These are phyloP conservation scores for Apiospora hydei DNA, from an alignment of 2,329 filamentous ascomycete species.

Conservation along the genomic window DNA sequence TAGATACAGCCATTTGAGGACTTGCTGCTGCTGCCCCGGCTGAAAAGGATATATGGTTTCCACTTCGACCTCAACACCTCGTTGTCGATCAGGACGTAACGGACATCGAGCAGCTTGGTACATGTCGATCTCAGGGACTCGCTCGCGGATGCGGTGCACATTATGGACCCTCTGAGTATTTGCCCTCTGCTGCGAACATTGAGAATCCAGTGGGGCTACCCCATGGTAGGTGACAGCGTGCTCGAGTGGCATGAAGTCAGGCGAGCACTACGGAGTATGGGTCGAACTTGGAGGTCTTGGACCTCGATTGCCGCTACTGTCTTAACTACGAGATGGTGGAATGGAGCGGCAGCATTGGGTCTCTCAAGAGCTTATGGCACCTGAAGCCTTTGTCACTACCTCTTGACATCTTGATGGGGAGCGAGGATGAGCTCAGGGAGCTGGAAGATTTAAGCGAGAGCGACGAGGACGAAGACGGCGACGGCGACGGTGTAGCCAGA, in stretches of 20 bases:
- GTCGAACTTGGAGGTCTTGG: neutral
- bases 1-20: neutral
- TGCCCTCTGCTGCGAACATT: neutral
- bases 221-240: neutral
- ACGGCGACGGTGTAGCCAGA: neutral
- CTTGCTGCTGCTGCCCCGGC: neutral
- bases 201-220: neutral
- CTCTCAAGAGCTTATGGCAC: neutral
- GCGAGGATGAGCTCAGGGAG: neutral
- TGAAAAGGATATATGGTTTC: neutral
- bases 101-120: neutral
- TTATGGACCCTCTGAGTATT: neutral
- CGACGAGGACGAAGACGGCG: neutral
- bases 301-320: neutral
- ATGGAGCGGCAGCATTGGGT: neutral
- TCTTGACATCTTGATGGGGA: neutral
- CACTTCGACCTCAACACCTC: neutral
- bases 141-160: neutral
- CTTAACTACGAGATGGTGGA: neutral
- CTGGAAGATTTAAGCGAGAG: neutral
- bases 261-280: neutral
- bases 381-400: neutral
- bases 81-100: neutral
- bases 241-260: neutral
- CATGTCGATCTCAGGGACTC: neutral